Conservation (phyloP, 2,329 filamentous ascomycete species). For the Immersiporthe knoxdaviesiana region DNA sequence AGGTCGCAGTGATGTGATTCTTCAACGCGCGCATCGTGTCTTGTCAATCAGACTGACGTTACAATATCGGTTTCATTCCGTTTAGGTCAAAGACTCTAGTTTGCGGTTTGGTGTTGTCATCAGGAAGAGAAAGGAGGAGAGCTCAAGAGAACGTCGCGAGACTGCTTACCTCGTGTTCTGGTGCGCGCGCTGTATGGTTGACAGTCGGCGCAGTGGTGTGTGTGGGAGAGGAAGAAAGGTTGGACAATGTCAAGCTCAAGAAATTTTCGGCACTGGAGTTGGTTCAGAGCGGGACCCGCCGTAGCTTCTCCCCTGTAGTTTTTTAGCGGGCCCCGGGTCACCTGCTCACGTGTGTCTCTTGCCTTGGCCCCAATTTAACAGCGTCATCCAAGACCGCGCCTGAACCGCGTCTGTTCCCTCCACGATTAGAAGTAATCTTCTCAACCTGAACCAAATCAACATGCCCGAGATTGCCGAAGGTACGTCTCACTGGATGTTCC, state of each 20-base stretch:
- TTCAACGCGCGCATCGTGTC: slow-evolving; percentile 30
- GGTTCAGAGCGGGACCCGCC: slow-evolving; percentile 12
- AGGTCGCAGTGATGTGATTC: slow-evolving; percentile 20
- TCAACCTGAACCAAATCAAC: background rate
- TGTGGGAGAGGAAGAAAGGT: slow-evolving; percentile 18
- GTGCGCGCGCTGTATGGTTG: slow-evolving; percentile 20
- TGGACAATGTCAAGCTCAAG: slow-evolving; percentile 10
- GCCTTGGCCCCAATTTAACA: background rate
- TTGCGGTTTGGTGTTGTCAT: slow-evolving; percentile 86
- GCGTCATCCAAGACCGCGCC: slow-evolving; percentile 18
- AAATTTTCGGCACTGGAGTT: slow-evolving; percentile 17
- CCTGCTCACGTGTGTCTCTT: slow-evolving; percentile 14
- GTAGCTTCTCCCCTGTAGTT: slow-evolving; percentile 12
- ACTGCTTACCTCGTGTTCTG: slow-evolving; percentile 26
- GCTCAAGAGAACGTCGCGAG: slow-evolving; percentile 18
- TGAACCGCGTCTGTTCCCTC: slow-evolving; percentile 19
- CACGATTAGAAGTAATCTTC: background rate
- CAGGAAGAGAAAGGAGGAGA: slow-evolving; percentile 51
- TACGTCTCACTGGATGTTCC: slow-evolving; percentile 33
- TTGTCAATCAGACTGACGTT: slow-evolving; percentile 81
- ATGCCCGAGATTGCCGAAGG: slow-evolving; percentile 70
- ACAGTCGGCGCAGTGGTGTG: slow-evolving; percentile 26
- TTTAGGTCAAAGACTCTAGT: slow-evolving; percentile 97
- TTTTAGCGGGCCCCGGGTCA: slow-evolving; percentile 10
- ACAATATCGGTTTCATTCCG: slow-evolving; percentile 82